A percentile compares a stretch with the other conserved stretches of the same genome.
Conservation (phyloP, 2,329 filamentous ascomycete genomes). For the Alternaria triticina region DNA sequence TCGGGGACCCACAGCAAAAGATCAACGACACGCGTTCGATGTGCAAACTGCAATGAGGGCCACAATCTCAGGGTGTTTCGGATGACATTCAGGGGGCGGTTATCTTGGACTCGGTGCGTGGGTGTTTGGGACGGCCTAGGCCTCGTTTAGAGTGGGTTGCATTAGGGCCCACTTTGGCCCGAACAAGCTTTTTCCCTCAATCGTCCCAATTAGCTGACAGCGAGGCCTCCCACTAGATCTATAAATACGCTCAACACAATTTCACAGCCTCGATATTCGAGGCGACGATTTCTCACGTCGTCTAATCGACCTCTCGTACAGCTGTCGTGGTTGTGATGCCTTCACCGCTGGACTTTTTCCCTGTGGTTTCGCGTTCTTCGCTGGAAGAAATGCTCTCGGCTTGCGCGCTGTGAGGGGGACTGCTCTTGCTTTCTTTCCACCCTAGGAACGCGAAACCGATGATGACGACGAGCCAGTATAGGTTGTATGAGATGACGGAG, state of each 20-base stretch:
- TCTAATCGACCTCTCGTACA: slow-evolving; percentile 21
- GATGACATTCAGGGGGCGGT: slow-evolving; percentile 1
- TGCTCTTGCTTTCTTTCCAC: slow-evolving; percentile 65
- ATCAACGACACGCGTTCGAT: slow-evolving; percentile 13
- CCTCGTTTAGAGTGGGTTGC: slow-evolving; percentile 1
- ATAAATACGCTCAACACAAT: neutral
- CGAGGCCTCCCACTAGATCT: slow-evolving; percentile 2
- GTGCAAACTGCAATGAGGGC: neutral
- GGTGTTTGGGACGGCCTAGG: neutral
- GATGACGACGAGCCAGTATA: slow-evolving; percentile 83
- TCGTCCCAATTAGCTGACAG: neutral
- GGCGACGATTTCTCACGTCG: neutral
- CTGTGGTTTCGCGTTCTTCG: slow-evolving; percentile 16
- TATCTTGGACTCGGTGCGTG: neutral
- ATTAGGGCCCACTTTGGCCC: slow-evolving; percentile 8
- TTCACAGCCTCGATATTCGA: neutral
- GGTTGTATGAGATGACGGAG: slow-evolving; percentile 83
- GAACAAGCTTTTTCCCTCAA: slow-evolving; percentile 2
- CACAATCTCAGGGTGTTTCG: neutral
- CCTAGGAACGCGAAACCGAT: slow-evolving; percentile 68
- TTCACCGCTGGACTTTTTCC: slow-evolving; percentile 24
- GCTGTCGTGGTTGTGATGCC: slow-evolving; percentile 17
- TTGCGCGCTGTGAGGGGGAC: slow-evolving; percentile 3
- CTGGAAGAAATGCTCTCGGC: slow-evolving; percentile 22
- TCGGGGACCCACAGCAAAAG: slow-evolving; percentile 1